phyloP scores from a whole-genome alignment of 1,284 basidiomycete species.

The Cronartium quercuum region DNA sequence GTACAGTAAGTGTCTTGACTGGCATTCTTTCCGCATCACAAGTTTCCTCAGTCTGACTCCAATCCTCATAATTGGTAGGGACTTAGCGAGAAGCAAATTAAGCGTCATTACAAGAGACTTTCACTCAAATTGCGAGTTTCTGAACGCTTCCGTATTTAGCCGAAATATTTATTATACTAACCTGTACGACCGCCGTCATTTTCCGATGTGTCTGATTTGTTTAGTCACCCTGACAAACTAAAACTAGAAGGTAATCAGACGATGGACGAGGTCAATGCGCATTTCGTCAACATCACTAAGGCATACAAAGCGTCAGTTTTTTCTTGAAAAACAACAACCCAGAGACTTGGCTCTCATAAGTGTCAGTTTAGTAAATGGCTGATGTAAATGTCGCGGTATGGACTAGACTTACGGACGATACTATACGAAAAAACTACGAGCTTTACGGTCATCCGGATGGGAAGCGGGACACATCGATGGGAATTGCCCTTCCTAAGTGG shows the following conservation, averaged over 20 bases:
- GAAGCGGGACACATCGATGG: conserved; percentile 86
- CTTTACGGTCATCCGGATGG: conserved; percentile 95
- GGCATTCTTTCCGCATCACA: background rate
- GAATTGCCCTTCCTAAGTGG: conserved; percentile 92
- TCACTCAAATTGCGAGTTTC: conserved; percentile 70
- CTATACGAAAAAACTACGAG: conserved; percentile 82
- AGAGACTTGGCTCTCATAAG: background rate
- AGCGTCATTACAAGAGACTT: conserved; percentile 92
- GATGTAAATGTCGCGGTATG: background rate
- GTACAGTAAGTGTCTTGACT: conserved; percentile 53
- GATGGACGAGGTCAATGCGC: conserved; percentile 75
- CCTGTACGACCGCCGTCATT: conserved; percentile 32
- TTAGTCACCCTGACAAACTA: conserved; percentile 94
- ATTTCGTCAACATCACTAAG: conserved; percentile 91
- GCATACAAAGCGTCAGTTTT: conserved; percentile 82
- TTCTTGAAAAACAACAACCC: background rate
- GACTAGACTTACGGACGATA: conserved; percentile 78
- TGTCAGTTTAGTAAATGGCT: background rate
- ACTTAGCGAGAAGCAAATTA: conserved; percentile 80
- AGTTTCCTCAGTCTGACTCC: no score
- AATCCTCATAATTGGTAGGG: conserved; percentile 52
- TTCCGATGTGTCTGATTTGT: background rate
- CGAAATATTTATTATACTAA: conserved; percentile 5
- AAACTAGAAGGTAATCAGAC: conserved; percentile 73
- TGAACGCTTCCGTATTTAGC: background rate